Base-by-base conservation (phyloP, 371 early-diverging fungal species). In the Rhizopus arrhizus region DNA sequence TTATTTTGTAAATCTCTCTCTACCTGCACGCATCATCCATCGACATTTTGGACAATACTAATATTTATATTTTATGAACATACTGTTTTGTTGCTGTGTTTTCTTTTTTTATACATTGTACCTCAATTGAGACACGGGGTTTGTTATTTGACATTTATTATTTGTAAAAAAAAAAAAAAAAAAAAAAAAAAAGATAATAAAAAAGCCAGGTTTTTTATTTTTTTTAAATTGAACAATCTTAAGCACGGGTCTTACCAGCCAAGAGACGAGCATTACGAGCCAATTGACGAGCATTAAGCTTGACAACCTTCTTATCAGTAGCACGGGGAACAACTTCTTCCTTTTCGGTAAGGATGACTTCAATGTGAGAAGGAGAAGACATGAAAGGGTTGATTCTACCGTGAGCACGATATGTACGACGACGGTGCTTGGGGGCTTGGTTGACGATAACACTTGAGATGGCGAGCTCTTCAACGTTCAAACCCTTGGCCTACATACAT, bases 321-420 rank as follows among this genome's bases (percentile, higher is more conserved):
- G 84, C 84, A 64, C 81, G 85, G 76, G 86, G 85, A 70, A 90
- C 90, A 53, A 82, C 87, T 83, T 89, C 86, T 68, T 83, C 87
- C 77, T 87, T 89, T 85, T 95, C 95, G 60, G 88, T 81, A 69
- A 92, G 85, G 63, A 92, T 89, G 64, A 98, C 79, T 86, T 98
- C 96, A 70, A 98, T 89, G 88, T 99, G 99, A 89, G 93, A 97
- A 43, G 98, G 99, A 82, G 87, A 89, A 75, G 86, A 87, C 92
- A 95, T 93, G 91, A 94, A 99, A 62, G 98, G 78, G 85, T 88
- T 87, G 71, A 69, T 69, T 59, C 99, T 90, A 85, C 99, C 99
- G 88, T 98, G 97, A 68, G 99, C 99, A 84, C 99, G 92, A 90
- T 92, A 96, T 49, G 95, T 95, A 80, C 99, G 88, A 75, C 99